phyloP scores from a whole-genome alignment of 129 eudicot genomes.

The Tagetes erecta region DNA sequence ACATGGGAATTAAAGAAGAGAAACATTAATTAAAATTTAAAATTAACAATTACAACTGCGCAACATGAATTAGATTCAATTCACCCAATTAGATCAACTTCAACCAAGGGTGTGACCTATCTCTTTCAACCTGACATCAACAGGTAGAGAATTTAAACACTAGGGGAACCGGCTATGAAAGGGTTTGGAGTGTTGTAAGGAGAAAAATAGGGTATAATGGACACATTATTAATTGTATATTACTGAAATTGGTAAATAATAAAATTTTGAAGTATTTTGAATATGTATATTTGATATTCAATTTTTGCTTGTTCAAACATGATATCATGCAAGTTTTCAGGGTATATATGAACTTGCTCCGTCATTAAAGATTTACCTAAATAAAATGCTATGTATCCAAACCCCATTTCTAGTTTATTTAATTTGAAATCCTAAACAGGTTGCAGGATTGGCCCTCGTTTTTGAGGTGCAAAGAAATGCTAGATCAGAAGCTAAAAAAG shows the following conservation, averaged over 20 bases:
- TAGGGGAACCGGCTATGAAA: too few relatives aligned
- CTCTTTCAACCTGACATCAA: too few relatives aligned
- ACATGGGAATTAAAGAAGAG: too few relatives aligned
- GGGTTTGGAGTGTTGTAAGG: not conserved
- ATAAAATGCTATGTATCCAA: constrained; percentile 1
- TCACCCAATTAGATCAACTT: too few relatives aligned
- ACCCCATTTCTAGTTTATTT: not conserved
- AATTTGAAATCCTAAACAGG: constrained; percentile 41
- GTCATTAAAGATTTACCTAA: not conserved
- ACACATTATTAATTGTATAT: not conserved
- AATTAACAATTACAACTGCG: too few relatives aligned
- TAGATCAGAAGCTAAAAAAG: constrained; percentile 90
- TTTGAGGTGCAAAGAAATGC: constrained; percentile 90
- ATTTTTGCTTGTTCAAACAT: not conserved
- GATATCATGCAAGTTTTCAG: not conserved
- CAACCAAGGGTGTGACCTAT: too few relatives aligned
- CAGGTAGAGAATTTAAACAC: too few relatives aligned
- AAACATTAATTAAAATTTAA: too few relatives aligned
- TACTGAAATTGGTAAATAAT: not conserved
- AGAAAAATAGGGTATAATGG: not conserved
- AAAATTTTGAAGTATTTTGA: not conserved
- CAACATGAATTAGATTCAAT: too few relatives aligned
- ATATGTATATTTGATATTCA: not conserved
- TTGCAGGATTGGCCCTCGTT: constrained; percentile 70
- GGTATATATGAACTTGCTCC: not conserved